Evolutionary conservation across 768 basidiomycete genomes (phyloP).

Genomic region (Kwoniella sp.): DNA sequence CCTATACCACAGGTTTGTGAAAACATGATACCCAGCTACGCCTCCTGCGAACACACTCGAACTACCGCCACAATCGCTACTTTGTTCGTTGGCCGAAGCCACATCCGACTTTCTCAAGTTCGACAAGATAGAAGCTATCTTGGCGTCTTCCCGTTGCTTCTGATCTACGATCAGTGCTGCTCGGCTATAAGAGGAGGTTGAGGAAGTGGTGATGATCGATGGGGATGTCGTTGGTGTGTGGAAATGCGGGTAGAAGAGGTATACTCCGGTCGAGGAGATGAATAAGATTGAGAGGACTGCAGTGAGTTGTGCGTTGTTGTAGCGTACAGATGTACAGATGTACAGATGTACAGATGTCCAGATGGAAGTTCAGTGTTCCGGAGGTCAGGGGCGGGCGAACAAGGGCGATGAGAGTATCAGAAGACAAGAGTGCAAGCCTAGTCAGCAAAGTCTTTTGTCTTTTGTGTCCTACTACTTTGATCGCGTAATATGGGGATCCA

Average conservation of each 20-base stretch:
- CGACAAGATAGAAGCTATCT: background rate
- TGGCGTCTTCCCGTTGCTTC: background rate
- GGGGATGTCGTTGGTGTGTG: background rate
- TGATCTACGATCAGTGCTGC: background rate
- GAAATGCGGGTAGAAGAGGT: background rate
- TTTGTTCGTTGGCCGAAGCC: no score
- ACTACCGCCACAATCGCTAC: background rate
- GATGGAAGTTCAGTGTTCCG: no score
- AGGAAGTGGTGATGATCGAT: background rate
- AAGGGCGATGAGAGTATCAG: no score
- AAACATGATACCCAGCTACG: slow-evolving; percentile 8
- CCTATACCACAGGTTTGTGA: slow-evolving; percentile 17
- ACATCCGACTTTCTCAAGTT: background rate
- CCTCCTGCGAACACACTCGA: background rate
- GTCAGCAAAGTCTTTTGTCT: no score
- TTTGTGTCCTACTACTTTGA: no score
- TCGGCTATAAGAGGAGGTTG: background rate
- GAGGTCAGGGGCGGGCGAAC: no score
- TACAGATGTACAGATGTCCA: no score
- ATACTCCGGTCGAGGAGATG: background rate
- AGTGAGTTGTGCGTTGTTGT: background rate
- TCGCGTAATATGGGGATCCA: no score
- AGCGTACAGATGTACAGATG: no score
- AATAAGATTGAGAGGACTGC: background rate
- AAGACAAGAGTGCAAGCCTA: no score